Conservation (phyloP, 108 stramenopile genomes). For the Cyclotella kingstonii region DNA sequence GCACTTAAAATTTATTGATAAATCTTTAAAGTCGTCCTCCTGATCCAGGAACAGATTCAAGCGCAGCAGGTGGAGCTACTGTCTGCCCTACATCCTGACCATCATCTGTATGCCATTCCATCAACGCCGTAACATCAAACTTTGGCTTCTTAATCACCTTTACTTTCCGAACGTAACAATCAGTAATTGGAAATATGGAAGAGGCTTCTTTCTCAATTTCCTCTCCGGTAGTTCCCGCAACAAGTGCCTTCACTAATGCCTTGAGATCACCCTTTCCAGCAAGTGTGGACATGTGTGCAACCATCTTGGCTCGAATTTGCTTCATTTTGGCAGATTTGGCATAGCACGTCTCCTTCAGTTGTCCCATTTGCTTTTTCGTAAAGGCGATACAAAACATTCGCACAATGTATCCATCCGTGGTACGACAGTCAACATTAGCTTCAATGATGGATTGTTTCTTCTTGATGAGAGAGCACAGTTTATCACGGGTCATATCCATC, state of each 20-base stretch:
- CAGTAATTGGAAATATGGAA: constrained; percentile 97
- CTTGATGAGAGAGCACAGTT: constrained; percentile 98
- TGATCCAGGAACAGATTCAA: constrained; percentile 79
- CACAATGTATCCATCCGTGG: constrained; percentile 98
- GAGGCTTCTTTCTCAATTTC: constrained; percentile 89
- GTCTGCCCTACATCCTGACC: constrained; percentile 76
- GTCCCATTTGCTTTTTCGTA: constrained; percentile 94
- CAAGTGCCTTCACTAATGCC: constrained; percentile 96
- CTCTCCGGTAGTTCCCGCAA: constrained; percentile 91
- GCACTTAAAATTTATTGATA: too few species aligned
- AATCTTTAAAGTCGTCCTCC: constrained; percentile 81
- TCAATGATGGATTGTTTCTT: constrained; percentile 99
- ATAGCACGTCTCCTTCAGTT: constrained; percentile 98
- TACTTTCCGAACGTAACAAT: constrained; percentile 99
- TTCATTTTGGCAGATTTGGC: constrained; percentile 95
- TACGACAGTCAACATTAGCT: constrained; percentile 96
- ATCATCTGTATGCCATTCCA: constrained; percentile 98
- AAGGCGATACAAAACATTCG: constrained; percentile 99
- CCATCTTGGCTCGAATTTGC: constrained; percentile 98
- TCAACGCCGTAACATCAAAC: constrained; percentile 98
- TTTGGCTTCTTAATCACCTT: constrained; percentile 99
- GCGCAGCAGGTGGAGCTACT: constrained; percentile 78
- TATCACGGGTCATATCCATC: constrained; percentile 99
- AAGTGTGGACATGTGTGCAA: constrained; percentile 91
- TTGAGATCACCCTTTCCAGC: constrained; percentile 98